Base-by-base conservation (phyloP, 2,329 filamentous ascomycete genomes). In the Hypoxylon sp. region DNA sequence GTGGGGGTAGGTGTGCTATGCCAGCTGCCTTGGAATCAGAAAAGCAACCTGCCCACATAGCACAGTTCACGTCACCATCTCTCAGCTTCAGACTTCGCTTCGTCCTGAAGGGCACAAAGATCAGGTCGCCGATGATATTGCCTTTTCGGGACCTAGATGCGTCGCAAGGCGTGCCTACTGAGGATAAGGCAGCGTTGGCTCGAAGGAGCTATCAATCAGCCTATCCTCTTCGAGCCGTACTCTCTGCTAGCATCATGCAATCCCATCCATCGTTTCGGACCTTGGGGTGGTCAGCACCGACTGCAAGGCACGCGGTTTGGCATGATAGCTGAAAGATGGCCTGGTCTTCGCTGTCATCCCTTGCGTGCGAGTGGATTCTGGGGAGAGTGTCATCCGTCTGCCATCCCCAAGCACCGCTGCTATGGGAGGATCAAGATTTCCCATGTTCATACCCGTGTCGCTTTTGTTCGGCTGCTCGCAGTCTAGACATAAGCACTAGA, bases 271-370 rank as follows among this genome's bases (percentile, higher is more conserved):
- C 47, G 42, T 47, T 21, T 31, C 42, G 50, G 48, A n/a, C n/a
- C 33, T 42, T 33, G 5, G 15, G 31, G 13, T 15, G 26, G 37
- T 50, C 49, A 54, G 42, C 49, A 21, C 21, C 38, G 31, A 55
- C 37, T 46, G 43, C 29, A 51, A n/a, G n/a, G 29, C 35, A 35
- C 48, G 55, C 51, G 52, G 40, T 55, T 50, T 57, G 53, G 49
- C 48, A 60, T 48, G 48, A 18, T 51, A 60, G 57, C 60, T 60
- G 57, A 60, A 60, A 52, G 38, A 37, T 18, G 51, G 49, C 41
- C 47, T 21, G 26, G 37, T 50, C 29, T 38, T 33, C 27, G 53
- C n/a, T 18, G 20, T 26, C 10, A 29, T 45, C 26, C 26, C 26
- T 33, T 8, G 27, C 17, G 8, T 5, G 37, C 43, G 17, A 5